These are phyloP conservation scores for Xylaria scruposa DNA, from an alignment of 495 filamentous ascomycete genomes.

Conservation along the genomic window DNA sequence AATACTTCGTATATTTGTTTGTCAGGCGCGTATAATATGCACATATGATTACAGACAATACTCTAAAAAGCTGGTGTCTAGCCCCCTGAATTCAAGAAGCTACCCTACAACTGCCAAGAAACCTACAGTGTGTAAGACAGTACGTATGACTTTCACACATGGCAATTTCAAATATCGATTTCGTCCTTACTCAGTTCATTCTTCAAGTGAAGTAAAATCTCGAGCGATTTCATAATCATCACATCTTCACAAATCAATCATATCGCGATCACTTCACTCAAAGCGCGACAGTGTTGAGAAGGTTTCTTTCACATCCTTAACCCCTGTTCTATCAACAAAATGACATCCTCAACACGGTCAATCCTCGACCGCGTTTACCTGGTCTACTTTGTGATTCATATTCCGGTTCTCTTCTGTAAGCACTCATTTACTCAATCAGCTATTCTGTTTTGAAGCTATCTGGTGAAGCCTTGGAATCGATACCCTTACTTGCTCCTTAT, in stretches of 20 bases:
- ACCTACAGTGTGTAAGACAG: background rate
- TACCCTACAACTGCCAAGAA: background rate
- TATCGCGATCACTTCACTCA: background rate
- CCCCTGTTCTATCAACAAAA: conserved; percentile 21
- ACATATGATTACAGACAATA: too few relatives aligned
- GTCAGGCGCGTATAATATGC: too few relatives aligned
- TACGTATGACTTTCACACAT: background rate
- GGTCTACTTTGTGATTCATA: conserved; percentile 69
- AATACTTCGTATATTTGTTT: too few relatives aligned
- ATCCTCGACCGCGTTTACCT: conserved; percentile 66
- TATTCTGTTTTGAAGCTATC: background rate
- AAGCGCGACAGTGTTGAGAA: background rate
- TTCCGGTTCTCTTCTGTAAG: conserved; percentile 73
- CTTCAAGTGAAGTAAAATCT: background rate
- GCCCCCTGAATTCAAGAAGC: background rate
- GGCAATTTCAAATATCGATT: background rate
- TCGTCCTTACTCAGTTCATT: background rate
- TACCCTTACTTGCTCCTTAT: too few relatives aligned
- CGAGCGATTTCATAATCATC: background rate
- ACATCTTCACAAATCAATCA: background rate
- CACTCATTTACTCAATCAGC: conserved; percentile 17
- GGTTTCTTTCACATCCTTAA: too few relatives aligned
- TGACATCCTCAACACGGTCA: conserved; percentile 42
- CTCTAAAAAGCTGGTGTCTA: too few relatives aligned
- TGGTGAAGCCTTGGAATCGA: too few relatives aligned